phyloP scores from a whole-genome alignment of 257 asterid species.

The Capsicum baccatum region DNA sequence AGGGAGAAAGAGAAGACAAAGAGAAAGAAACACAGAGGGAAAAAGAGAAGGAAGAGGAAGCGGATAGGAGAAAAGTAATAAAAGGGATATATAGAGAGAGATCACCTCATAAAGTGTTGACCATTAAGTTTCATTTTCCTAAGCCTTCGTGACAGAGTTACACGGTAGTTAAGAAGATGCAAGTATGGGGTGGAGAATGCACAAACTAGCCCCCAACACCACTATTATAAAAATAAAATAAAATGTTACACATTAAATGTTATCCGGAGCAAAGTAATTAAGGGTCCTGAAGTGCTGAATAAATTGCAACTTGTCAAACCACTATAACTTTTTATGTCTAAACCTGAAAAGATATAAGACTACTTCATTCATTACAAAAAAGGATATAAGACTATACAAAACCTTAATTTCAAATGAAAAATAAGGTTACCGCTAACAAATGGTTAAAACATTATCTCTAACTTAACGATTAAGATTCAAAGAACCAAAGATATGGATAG shows the following conservation, averaged over 20 bases:
- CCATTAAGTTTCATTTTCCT: background rate
- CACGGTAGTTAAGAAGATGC: constrained; percentile 1
- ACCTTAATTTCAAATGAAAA: background rate
- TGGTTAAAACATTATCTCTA: background rate
- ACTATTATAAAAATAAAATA: background rate
- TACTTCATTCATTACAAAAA: background rate
- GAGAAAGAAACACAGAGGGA: background rate
- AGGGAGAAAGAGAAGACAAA: background rate
- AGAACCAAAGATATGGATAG: constrained; percentile 2
- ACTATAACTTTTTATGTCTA: constrained; percentile 17
- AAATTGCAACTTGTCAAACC: background rate
- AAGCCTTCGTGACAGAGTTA: constrained; percentile 6
- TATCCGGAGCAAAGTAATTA: background rate
- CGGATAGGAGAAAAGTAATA: background rate
- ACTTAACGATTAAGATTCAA: background rate
- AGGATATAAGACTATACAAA: background rate
- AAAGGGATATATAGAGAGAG: background rate
- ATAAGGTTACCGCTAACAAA: background rate
- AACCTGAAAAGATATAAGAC: background rate
- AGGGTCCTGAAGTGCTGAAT: constrained; percentile 21
- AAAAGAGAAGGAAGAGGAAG: background rate
- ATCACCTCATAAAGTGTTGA: background rate
- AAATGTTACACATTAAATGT: background rate
- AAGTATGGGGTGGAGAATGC: background rate
- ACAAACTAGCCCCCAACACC: constrained; percentile 9